Conservation (phyloP, 129 eudicot species). For the Ambrosia artemisiifolia region DNA sequence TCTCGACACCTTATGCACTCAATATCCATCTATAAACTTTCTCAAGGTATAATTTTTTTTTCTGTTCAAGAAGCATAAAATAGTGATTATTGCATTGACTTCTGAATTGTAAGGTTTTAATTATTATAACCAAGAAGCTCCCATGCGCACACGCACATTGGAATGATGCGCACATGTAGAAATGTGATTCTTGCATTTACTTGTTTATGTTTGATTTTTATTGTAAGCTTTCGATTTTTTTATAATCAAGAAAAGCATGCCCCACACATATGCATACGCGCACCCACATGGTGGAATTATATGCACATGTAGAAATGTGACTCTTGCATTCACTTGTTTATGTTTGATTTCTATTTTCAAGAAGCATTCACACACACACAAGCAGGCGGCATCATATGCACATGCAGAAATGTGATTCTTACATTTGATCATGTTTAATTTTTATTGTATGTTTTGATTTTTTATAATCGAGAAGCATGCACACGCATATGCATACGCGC, state of each 20-base stretch:
- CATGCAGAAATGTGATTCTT: not conserved
- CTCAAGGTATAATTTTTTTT: constrained; percentile 57
- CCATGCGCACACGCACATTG: too few relatives aligned
- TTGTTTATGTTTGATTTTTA: too few relatives aligned
- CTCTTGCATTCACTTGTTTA: constrained; percentile 15
- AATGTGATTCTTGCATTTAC: too few relatives aligned
- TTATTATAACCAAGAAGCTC: not conserved
- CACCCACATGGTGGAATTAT: too few relatives aligned
- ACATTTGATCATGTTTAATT: not conserved
- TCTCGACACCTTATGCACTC: constrained; percentile 62
- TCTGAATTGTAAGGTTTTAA: constrained; percentile 2
- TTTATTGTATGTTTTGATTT: too few relatives aligned
- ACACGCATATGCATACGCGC: not conserved
- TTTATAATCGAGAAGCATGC: not conserved
- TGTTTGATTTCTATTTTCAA: too few relatives aligned
- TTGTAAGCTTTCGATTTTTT: too few relatives aligned
- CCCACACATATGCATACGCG: not conserved
- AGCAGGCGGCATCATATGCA: too few relatives aligned
- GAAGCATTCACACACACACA: too few relatives aligned
- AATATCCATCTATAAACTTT: constrained; percentile 72
- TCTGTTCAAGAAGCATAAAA: not conserved
- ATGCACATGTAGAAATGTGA: constrained; percentile 17
- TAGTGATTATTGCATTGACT: not conserved
- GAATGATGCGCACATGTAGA: too few relatives aligned
- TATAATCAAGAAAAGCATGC: not conserved